phyloP scores from a whole-genome alignment of 192 early-diverging fungal genomes.

The Linnemannia elongata region DNA sequence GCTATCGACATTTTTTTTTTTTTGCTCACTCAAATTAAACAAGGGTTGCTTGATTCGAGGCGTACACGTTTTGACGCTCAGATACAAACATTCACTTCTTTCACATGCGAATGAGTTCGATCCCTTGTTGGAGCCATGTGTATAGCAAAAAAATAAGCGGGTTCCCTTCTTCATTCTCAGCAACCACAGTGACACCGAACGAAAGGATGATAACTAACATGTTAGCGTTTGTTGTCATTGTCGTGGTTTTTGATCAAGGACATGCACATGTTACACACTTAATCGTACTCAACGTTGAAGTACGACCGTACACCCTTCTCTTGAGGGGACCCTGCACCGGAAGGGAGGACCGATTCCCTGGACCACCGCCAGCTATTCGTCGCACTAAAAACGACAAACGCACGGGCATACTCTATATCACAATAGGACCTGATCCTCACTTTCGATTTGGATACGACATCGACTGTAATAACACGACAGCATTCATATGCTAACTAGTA shows the following conservation, averaged over 20 bases:
- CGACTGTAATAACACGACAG: neutral
- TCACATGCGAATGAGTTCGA: conserved; percentile 3
- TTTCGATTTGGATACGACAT: neutral
- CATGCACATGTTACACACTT: neutral
- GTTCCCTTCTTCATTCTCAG: neutral
- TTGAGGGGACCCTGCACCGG: neutral
- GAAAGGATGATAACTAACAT: neutral
- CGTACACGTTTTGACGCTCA: conserved; percentile 5
- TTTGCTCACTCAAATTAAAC: neutral
- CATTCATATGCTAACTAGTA: neutral
- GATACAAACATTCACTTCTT: neutral
- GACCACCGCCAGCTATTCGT: neutral
- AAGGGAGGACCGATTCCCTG: neutral
- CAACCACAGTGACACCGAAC: neutral
- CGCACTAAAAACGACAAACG: neutral
- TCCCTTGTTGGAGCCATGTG: neutral
- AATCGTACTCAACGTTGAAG: too few species aligned
- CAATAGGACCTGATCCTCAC: neutral
- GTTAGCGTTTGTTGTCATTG: neutral
- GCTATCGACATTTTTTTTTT: neutral
- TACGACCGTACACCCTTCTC: neutral
- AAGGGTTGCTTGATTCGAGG: neutral
- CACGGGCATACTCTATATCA: neutral
- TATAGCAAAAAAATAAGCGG: neutral
- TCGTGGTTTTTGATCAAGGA: neutral